Conservation (phyloP, 2,329 filamentous ascomycete genomes). For the Alternaria hordeiaustralica region DNA sequence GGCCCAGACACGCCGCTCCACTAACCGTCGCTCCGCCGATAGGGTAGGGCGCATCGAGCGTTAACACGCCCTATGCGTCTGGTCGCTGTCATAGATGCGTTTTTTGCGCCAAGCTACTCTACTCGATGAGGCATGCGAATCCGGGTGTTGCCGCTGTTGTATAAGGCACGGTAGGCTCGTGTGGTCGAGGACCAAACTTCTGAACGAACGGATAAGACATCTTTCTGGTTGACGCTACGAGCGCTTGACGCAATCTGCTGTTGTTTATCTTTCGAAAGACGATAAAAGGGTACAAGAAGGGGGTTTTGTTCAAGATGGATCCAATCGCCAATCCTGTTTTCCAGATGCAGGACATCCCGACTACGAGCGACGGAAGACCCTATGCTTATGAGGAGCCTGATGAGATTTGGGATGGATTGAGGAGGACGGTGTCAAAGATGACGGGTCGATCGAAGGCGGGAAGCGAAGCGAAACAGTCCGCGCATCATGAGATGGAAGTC, state of each 20-base stretch:
- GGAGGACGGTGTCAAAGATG: constrained; percentile 26
- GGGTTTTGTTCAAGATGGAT: constrained; percentile 29
- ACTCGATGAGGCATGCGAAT: not conserved
- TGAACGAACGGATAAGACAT: not conserved
- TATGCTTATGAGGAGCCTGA: constrained; percentile 20
- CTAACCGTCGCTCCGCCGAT: constrained; percentile 1
- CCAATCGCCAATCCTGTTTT: constrained; percentile 34
- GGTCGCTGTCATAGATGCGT: not conserved
- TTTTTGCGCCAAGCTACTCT: constrained; percentile 8
- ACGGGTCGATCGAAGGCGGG: constrained; percentile 26
- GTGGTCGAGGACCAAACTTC: not conserved
- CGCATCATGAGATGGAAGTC: constrained; percentile 14
- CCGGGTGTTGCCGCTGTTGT: not conserved
- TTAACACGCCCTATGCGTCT: constrained; percentile 1
- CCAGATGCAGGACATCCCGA: constrained; percentile 29
- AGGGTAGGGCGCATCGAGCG: not conserved
- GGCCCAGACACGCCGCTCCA: constrained; percentile 2
- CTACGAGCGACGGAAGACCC: constrained; percentile 3
- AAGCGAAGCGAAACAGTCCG: constrained; percentile 21
- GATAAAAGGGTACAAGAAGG: not conserved
- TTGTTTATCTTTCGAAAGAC: not conserved
- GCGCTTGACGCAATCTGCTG: not conserved
- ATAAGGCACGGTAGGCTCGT: not conserved
- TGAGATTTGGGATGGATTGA: constrained; percentile 26
- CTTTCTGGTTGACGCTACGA: not conserved